Conservation (phyloP, 768 basidiomycete genomes). For the Auriscalpium orientale region DNA sequence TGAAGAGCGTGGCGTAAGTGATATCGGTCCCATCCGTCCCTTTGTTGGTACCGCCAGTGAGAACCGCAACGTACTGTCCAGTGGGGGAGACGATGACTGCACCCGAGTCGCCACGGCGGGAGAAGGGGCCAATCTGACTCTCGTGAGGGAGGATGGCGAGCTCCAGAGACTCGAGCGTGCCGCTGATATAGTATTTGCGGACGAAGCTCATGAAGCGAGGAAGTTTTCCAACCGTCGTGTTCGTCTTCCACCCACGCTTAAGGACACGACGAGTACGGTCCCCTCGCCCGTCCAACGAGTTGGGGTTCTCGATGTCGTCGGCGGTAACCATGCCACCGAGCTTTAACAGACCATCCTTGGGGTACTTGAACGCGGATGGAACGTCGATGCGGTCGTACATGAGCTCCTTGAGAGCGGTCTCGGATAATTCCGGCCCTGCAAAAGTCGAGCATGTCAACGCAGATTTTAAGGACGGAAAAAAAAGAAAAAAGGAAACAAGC, state of each 20-base stretch:
- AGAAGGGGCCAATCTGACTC: slow-evolving; percentile 16
- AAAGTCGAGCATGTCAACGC: slow-evolving; percentile 7
- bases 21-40: slow-evolving; percentile 18
- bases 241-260: slow-evolving; percentile 18
- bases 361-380: slow-evolving; percentile 22
- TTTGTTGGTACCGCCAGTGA: slow-evolving; percentile 18
- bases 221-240: slow-evolving; percentile 19
- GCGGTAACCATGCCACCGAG: slow-evolving; percentile 19
- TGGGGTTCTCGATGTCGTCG: slow-evolving; percentile 16
- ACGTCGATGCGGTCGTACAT: slow-evolving; percentile 16
- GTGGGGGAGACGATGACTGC: slow-evolving; percentile 15
- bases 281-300: slow-evolving; percentile 15
- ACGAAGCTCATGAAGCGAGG: slow-evolving; percentile 15
- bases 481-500: slow-evolving; percentile 4
- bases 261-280: slow-evolving; percentile 18
- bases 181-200: slow-evolving; percentile 15
- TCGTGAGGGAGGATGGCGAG: slow-evolving; percentile 16
- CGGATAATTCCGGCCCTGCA: slow-evolving; percentile 14
- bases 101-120: slow-evolving; percentile 21
- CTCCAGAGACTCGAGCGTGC: slow-evolving; percentile 17
- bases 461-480: neutral
- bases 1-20: slow-evolving; percentile 19
- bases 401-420: slow-evolving; percentile 8
- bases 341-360: slow-evolving; percentile 16
- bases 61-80: slow-evolving; percentile 14